Base-by-base conservation (phyloP, 2,329 filamentous ascomycete genomes). In the Diaporthe aspalathi region DNA sequence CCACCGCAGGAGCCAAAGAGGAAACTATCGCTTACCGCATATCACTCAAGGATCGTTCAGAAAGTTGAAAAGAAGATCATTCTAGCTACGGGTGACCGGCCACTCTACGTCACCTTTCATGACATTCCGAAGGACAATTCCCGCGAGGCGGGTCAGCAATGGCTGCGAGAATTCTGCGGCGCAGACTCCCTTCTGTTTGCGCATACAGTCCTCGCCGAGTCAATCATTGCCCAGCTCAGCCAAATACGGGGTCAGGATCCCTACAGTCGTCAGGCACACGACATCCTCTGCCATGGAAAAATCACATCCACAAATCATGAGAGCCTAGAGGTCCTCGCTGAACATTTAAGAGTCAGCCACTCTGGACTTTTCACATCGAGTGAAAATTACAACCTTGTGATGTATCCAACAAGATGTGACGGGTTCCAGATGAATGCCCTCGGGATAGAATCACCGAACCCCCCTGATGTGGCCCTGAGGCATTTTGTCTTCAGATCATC, bases 401-500 rank as follows among this genome's bases (percentile, higher is more conserved):
- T 86, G 0, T 83, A 83, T 63, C 81, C 84, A 1, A 71, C 78
- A 1, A 76, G 75, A 32, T 81, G 80, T 65, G 78, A 80, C 0
- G 78, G 79, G 0, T 85, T 82, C 80, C 62, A 71, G 40, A 60
- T 72, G 6, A 68, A 74, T 5, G 29, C 63, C 5, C 66, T 77
- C 17, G 77, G 74, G 5, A 71, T 71, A 17, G 72, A 73, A 27
- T 72, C 67, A 40, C 40, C 56, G 3, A 75, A 38, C 47, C 63
- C 73, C 0, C 52, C 73, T 17, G 70, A 70, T 35, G 71, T 69
- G 6, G 35, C 73, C 2, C 76, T 86, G n/a, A 76, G 75, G 5
- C 84, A 83, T 72, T 70, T 78, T 8, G 76, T 85, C 4, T 84
- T 85, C 74, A 73, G 75, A 49, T 79, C 82, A 14, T 32, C 68